These are phyloP conservation scores for Phaeosphaeriaceae sp. DNA, from an alignment of 2,329 filamentous ascomycete species.

Conservation along the genomic window DNA sequence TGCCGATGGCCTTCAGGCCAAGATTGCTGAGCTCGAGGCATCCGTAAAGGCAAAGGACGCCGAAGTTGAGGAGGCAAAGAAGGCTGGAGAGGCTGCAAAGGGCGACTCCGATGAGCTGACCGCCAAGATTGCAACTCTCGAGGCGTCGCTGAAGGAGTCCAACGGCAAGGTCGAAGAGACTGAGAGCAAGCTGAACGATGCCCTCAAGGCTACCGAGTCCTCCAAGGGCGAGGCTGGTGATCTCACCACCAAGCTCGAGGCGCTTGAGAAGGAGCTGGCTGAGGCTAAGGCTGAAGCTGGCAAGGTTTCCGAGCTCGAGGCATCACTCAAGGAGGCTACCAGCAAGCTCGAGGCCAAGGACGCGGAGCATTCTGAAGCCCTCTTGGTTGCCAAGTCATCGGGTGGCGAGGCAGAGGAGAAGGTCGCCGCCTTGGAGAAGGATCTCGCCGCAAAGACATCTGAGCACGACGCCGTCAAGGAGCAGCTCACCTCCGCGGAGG, in stretches of 20 bases:
- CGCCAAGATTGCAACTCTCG: constrained; percentile 26
- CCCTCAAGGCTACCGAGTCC: constrained; percentile 20
- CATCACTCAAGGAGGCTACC: constrained; percentile 23
- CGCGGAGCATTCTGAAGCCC: constrained; percentile 29
- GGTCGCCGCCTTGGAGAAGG: constrained; percentile 35
- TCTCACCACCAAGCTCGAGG: constrained; percentile 15
- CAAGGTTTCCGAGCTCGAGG: constrained; percentile 36
- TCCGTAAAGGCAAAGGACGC: constrained; percentile 17
- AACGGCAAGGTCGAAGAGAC: constrained; percentile 21
- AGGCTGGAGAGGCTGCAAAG: constrained; percentile 22
- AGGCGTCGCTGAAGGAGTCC: constrained; percentile 25
- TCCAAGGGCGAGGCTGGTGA: constrained; percentile 17
- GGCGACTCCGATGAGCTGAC: constrained; percentile 16
- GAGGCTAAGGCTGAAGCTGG: constrained; percentile 28
- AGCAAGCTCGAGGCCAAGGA: constrained; percentile 30
- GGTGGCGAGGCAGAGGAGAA: constrained; percentile 29
- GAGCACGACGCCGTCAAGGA: constrained; percentile 21
- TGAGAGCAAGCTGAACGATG: constrained; percentile 18
- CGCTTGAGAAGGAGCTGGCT: constrained; percentile 26
- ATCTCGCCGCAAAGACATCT: constrained; percentile 25
- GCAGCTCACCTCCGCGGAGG: constrained; percentile 21
- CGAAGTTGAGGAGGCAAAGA: constrained; percentile 21
- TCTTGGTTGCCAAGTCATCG: constrained; percentile 27
- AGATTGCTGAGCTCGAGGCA: constrained; percentile 24
- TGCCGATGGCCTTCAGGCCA: constrained; percentile 21